Evolutionary conservation across 129 eudicot genomes (phyloP), one percentile per base, ranked within the genome.

Genomic region (Chrysanthemum makinoi): DNA sequence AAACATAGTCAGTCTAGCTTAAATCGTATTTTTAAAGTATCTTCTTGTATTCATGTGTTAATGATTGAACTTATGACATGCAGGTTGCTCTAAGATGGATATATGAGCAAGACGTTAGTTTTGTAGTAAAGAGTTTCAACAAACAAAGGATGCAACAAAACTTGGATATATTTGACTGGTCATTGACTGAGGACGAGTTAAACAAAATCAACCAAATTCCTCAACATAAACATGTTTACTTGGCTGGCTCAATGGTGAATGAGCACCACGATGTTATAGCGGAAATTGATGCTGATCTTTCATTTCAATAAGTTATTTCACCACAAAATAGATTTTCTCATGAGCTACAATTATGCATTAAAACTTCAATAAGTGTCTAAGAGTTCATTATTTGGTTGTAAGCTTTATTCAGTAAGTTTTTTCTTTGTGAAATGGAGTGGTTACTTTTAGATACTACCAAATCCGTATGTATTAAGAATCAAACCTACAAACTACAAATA

Each of bases 31-130:
- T 26, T 35, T 35, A 6, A 35, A 5, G 44, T 35, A 35, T 35
- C 5, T 35, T 35, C 35, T 30, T 30, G 6, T 35, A 35, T 35
- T 35, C 8, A 1, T 5, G 44, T 35, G 44, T 33, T 33, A 1
- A 6, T 35, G 6, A 10, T 16, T 12, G 8, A 30, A 43, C 14
- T 68, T 60, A 60, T 72, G 28, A 14, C 3, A 14, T 61, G 62
- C 76, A 84, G 86, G 61, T 84, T 53, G 69, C 86, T 8, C 28
- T 85, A 66, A 67, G 89, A 66, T 85, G 90, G 90, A 79, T 77
- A 10, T 79, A 75, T 69, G 84, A 85, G 66, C 86, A 85, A 72
- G 90, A 84, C 51, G 90, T 73, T 24, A 76, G 82, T 65, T 53
- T 85, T 7, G 72, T 76, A 46, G 62, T 80, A 17, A 85, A 82